Evolutionary conservation across 176 grass and related monocot genomes (phyloP).

Genomic region (Triticum timopheevii): DNA sequence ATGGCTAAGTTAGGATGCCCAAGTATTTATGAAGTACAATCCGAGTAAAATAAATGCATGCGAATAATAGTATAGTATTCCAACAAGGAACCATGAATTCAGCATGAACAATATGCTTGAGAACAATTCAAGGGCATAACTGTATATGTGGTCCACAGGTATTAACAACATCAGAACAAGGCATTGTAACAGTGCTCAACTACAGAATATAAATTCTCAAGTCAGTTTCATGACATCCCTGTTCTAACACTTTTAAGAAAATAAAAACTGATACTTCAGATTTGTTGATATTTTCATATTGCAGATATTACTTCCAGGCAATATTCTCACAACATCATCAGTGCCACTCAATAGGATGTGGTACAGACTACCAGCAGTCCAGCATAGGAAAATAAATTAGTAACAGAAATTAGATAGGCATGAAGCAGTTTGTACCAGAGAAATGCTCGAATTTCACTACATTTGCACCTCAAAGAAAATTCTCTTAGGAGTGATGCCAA

Average conservation of each 20-base stretch:
- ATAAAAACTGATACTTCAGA: background rate
- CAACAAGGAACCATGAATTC: background rate
- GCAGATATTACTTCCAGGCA: background rate
- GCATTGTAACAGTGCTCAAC: background rate
- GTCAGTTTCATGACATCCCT: background rate
- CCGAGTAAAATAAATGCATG: background rate
- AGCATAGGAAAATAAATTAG: background rate
- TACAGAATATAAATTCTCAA: background rate
- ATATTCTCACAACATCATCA: background rate
- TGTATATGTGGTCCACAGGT: background rate
- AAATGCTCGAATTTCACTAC: background rate
- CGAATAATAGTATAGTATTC: background rate
- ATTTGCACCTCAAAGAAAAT: background rate
- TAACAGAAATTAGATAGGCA: background rate
- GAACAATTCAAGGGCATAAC: background rate
- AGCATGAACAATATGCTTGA: background rate
- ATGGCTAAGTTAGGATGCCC: background rate
- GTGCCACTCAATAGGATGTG: background rate
- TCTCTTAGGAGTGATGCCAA: background rate
- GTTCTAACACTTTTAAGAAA: background rate
- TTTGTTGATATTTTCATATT: background rate
- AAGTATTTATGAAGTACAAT: background rate
- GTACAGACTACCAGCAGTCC: background rate
- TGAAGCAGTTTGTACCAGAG: background rate
- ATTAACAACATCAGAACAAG: background rate